These are phyloP conservation scores for Penicillium sp. DNA, from an alignment of 2,329 filamentous ascomycete genomes.

Conservation along the genomic window DNA sequence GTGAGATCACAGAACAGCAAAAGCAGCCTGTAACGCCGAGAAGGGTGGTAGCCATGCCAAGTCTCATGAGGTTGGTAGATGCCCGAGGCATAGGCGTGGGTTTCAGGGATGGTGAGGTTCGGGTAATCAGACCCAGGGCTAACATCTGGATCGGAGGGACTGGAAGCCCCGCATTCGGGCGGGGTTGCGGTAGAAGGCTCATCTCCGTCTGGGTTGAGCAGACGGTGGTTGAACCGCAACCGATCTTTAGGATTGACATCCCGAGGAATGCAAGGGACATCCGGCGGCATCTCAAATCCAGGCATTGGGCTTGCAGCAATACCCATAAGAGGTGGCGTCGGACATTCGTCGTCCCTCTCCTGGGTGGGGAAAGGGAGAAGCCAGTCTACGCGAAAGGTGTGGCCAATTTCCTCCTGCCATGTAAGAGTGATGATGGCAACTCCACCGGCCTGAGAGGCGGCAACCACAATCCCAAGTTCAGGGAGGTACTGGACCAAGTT, in stretches of 20 bases:
- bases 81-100: constrained; percentile 32
- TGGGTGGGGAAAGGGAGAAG: constrained; percentile 54
- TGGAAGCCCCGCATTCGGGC: neutral
- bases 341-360: constrained; percentile 44
- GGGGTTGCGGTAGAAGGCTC: neutral
- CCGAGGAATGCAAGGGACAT: constrained; percentile 33
- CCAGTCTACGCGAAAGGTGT: constrained; percentile 55
- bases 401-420: constrained; percentile 28
- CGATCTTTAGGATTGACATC: constrained; percentile 17
- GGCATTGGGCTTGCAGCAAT: constrained; percentile 58
- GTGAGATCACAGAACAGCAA: constrained; percentile 57
- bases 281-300: constrained; percentile 42
- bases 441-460: constrained; percentile 57
- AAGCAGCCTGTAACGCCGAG: constrained; percentile 51
- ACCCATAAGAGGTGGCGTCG: constrained; percentile 49
- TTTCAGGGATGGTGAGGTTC: constrained; percentile 30
- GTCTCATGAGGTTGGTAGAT: constrained; percentile 32
- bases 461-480: constrained; percentile 56
- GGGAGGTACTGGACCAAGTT: constrained; percentile 59
- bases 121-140: neutral
- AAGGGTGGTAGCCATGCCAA: constrained; percentile 41
- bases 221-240: constrained; percentile 19
- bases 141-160: no score
- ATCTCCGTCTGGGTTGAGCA: neutral
- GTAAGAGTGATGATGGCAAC: constrained; percentile 55